A percentile compares a stretch with the other conserved stretches of the same genome.
These are phyloP conservation scores for Neurospora sp. DNA, from an alignment of 495 filamentous ascomycete genomes.

Conservation along the genomic window DNA sequence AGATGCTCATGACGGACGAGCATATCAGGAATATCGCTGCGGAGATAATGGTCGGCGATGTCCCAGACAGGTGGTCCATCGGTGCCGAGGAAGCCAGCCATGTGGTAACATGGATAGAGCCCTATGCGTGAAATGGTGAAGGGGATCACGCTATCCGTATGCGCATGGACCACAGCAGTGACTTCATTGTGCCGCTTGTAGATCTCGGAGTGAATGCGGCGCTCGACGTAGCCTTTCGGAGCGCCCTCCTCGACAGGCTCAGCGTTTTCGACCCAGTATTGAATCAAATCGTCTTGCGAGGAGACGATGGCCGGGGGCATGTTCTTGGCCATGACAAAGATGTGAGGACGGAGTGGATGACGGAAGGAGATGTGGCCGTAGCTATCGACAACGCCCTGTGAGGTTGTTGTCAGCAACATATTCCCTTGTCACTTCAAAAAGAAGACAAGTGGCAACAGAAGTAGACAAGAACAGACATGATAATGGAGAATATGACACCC, in stretches of 20 bases:
- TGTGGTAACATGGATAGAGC: conserved; percentile 22
- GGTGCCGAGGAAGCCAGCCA: conserved; percentile 36
- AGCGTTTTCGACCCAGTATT: conserved; percentile 32
- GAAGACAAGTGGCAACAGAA: not conserved
- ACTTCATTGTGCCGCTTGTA: conserved; percentile 30
- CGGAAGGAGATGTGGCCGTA: conserved; percentile 45
- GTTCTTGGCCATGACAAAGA: conserved; percentile 37
- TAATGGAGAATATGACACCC: conserved; percentile 24
- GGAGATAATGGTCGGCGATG: conserved; percentile 16
- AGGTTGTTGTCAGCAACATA: not conserved
- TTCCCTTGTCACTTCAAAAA: not conserved
- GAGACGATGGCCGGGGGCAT: conserved; percentile 38
- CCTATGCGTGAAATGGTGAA: conserved; percentile 17
- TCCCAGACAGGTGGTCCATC: conserved; percentile 25
- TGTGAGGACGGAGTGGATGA: conserved; percentile 26
- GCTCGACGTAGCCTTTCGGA: conserved; percentile 30
- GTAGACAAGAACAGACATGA: conserved; percentile 23
- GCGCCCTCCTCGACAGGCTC: conserved; percentile 25
- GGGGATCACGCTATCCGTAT: too few species aligned
- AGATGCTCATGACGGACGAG: conserved; percentile 29
- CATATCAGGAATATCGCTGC: conserved; percentile 26
- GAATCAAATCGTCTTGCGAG: conserved; percentile 31
- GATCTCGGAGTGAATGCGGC: conserved; percentile 45
- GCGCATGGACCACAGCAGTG: too few species aligned
- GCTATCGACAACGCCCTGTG: conserved; percentile 39